Percentiles rank a stretch among this genome's conserved stretches.
Evolutionary conservation across 2,329 filamentous ascomycete species (phyloP).

Genomic region (Intubia oerlemansii): DNA sequence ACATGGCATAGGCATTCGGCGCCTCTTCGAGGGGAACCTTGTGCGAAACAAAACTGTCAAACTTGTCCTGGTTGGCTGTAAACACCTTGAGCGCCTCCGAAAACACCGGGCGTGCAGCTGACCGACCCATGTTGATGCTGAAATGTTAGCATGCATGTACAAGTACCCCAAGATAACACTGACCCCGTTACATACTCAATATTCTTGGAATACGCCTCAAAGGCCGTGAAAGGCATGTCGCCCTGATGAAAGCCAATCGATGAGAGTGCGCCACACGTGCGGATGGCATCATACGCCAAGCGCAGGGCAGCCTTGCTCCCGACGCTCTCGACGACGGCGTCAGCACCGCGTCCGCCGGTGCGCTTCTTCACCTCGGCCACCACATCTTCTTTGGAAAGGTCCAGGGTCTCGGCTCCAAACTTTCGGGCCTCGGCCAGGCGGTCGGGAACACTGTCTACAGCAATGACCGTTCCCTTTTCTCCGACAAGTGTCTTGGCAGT

Average conservation of each 20-base stretch:
- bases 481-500: slow-evolving; percentile 2
- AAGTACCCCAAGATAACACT: background rate
- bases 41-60: no score
- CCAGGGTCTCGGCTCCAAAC: slow-evolving; percentile 2
- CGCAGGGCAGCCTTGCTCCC: slow-evolving; percentile 4
- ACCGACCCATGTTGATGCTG: slow-evolving; percentile 3
- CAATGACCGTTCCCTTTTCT: slow-evolving; percentile 1
- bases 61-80: slow-evolving; percentile 2
- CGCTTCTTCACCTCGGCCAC: slow-evolving; percentile 1
- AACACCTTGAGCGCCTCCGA: slow-evolving; percentile 2
- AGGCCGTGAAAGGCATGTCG: slow-evolving; percentile 3
- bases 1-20: no score
- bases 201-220: slow-evolving; percentile 1
- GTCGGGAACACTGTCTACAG: slow-evolving; percentile 3
- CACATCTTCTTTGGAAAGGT: slow-evolving; percentile 3
- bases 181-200: slow-evolving; percentile 24
- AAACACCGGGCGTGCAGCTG: slow-evolving; percentile 1
- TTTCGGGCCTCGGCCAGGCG: slow-evolving; percentile 2
- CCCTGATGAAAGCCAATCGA: slow-evolving; percentile 6
- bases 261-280: slow-evolving; percentile 4
- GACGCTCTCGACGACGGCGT: slow-evolving; percentile 4
- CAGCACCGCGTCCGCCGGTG: slow-evolving; percentile 2
- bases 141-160: slow-evolving; percentile 21
- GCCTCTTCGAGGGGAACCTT: no score
- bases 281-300: slow-evolving; percentile 4